Evolutionary conservation across 2,329 filamentous ascomycete genomes (phyloP).

Genomic region (Phaeophleospora eucalypticola): DNA sequence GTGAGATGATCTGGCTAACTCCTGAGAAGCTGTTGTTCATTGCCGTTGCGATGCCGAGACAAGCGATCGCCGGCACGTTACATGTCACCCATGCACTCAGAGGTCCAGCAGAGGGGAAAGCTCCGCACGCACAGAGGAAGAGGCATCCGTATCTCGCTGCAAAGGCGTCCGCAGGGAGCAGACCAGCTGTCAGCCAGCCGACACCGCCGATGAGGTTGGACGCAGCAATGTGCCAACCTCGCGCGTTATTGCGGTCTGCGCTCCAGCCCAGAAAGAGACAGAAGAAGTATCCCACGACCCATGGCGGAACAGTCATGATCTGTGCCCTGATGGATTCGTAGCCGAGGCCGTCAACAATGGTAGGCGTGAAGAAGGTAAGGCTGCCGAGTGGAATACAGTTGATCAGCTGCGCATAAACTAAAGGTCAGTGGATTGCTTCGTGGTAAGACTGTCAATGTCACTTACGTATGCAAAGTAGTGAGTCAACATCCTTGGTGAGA

Average conservation of each 20-base stretch:
- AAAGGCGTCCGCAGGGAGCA: conserved; percentile 24
- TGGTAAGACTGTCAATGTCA: not conserved
- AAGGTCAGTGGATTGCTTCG: not conserved
- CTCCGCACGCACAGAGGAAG: conserved; percentile 36
- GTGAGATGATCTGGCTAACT: conserved; percentile 38
- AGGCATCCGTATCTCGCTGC: conserved; percentile 35
- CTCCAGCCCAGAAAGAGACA: conserved; percentile 28
- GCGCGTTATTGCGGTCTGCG: conserved; percentile 23
- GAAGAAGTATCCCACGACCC: conserved; percentile 32
- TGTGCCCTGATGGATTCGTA: conserved; percentile 45
- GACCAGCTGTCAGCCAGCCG: conserved; percentile 25
- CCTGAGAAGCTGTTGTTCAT: conserved; percentile 38
- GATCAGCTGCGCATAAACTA: conserved; percentile 16
- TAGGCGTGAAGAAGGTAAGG: conserved; percentile 51
- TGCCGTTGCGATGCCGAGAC: conserved; percentile 38
- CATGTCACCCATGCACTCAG: conserved; percentile 40
- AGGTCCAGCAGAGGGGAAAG: conserved; percentile 36
- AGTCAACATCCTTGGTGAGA: conserved; percentile 37
- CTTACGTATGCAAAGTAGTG: conserved; percentile 34
- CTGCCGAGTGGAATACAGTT: conserved; percentile 32
- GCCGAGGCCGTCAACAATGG: conserved; percentile 48
- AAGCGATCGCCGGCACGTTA: conserved; percentile 36
- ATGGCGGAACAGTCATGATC: conserved; percentile 34
- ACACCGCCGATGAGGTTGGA: conserved; percentile 23
- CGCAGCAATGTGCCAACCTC: conserved; percentile 23